Evolutionary conservation across 2,329 filamentous ascomycete species (phyloP).

Genomic region (Colletotrichum sp.): DNA sequence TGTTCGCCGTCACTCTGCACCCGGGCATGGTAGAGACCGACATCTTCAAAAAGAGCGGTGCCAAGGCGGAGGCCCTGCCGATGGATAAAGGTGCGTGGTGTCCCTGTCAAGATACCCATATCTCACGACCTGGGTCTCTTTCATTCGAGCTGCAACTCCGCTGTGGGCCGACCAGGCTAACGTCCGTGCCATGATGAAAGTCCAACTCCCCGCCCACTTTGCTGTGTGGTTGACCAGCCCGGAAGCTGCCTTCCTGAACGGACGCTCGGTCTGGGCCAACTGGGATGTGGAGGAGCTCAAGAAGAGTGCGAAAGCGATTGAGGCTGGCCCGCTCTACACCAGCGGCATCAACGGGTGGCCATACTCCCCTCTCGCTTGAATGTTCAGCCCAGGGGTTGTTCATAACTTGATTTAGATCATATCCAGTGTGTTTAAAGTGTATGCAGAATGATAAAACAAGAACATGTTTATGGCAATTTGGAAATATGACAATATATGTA

Average conservation of each 20-base stretch:
- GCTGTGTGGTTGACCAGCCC: slow-evolving; percentile 46
- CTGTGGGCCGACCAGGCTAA: background rate
- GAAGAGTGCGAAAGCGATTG: slow-evolving; percentile 2
- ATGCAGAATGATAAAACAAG: background rate
- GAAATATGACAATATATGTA: background rate
- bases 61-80: slow-evolving; percentile 22
- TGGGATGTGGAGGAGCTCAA: slow-evolving; percentile 58
- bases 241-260: slow-evolving; percentile 50
- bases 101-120: background rate
- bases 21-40: slow-evolving; percentile 27
- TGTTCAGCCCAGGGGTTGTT: background rate
- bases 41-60: slow-evolving; percentile 25
- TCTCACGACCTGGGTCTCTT: background rate
- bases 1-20: slow-evolving; percentile 25
- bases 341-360: slow-evolving; percentile 13
- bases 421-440: background rate
- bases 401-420: background rate
- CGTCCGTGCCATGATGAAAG: slow-evolving; percentile 21
- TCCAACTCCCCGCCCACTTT: slow-evolving; percentile 43
- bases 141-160: background rate
- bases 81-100: slow-evolving; percentile 22
- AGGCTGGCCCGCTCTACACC: slow-evolving; percentile 4
- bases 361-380: background rate
- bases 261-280: slow-evolving; percentile 50
- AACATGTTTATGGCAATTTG: background rate